A percentile compares a stretch with the other conserved stretches of the same genome.
These are phyloP conservation scores for Fusarium begoniae DNA, from an alignment of 2,329 filamentous ascomycete species.

Conservation along the genomic window DNA sequence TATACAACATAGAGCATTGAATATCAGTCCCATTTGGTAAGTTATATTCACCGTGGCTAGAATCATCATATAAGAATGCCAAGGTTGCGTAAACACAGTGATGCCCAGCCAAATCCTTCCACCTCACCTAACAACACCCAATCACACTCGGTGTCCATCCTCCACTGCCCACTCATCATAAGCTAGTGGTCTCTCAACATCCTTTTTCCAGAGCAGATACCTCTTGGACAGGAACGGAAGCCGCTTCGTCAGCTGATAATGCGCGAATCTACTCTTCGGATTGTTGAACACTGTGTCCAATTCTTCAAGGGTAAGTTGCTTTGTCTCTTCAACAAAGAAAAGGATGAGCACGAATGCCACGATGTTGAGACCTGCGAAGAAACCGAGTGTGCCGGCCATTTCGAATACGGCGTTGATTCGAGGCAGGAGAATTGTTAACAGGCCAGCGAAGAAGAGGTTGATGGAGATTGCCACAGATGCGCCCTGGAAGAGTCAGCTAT, in stretches of 20 bases:
- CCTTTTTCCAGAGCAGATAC: background rate
- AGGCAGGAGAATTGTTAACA: conserved; percentile 56
- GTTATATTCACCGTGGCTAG: too few relatives aligned
- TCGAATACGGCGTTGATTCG: conserved; percentile 38
- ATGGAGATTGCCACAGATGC: conserved; percentile 58
- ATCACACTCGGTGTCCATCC: background rate
- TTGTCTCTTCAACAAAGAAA: conserved; percentile 58
- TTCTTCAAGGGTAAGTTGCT: conserved; percentile 57
- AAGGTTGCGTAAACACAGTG: background rate
- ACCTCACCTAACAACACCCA: background rate
- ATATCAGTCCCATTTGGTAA: too few relatives aligned
- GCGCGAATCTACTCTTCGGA: conserved; percentile 51
- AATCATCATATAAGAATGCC: background rate
- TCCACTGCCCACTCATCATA: conserved; percentile 10
- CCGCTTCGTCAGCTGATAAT: conserved; percentile 47
- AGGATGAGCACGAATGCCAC: conserved; percentile 57
- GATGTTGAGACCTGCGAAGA: conserved; percentile 57
- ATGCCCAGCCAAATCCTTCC: background rate
- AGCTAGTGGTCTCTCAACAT: background rate
- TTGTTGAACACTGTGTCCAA: conserved; percentile 37
- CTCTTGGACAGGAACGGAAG: conserved; percentile 48
- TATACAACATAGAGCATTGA: background rate
- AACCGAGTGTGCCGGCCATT: conserved; percentile 49
- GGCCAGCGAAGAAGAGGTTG: conserved; percentile 58
- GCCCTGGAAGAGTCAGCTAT: conserved; percentile 45